Percentiles rank a stretch among this genome's conserved stretches.
Conservation (phyloP, 768 basidiomycete genomes). For the Serpula lacrymans region DNA sequence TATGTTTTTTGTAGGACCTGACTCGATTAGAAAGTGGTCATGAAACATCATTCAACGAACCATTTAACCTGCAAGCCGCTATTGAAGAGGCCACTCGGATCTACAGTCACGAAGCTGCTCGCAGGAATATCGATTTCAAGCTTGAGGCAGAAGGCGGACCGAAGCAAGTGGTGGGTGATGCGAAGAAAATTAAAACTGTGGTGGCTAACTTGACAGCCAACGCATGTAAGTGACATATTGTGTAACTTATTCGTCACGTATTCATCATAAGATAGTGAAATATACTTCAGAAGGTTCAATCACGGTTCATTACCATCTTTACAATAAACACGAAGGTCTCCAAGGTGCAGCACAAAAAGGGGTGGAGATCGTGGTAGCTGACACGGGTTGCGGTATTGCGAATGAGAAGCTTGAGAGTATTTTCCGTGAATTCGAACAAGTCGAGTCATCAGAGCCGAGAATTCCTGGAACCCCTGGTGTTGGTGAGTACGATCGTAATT, state of each 20-base stretch:
- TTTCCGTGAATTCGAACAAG: constrained; percentile 78
- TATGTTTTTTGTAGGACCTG: constrained; percentile 52
- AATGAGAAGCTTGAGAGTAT: constrained; percentile 66
- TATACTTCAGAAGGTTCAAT: constrained; percentile 64
- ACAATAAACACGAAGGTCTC: constrained; percentile 49
- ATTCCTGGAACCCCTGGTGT: constrained; percentile 39
- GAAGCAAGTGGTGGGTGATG: constrained; percentile 64
- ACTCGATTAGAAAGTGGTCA: constrained; percentile 75
- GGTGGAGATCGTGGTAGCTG: constrained; percentile 67
- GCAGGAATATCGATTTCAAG: constrained; percentile 57
- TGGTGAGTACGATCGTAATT: constrained; percentile 30
- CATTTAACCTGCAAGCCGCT: constrained; percentile 60
- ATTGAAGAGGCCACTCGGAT: constrained; percentile 61
- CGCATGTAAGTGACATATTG: constrained; percentile 43
- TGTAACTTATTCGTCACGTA: not conserved
- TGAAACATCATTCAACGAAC: constrained; percentile 73
- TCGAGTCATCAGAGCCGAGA: constrained; percentile 49
- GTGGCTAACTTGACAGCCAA: constrained; percentile 79
- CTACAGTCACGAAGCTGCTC: constrained; percentile 63
- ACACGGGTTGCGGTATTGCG: constrained; percentile 73
- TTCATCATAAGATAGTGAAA: constrained; percentile 49
- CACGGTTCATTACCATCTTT: constrained; percentile 51
- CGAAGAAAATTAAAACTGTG: constrained; percentile 70
- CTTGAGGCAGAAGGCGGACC: constrained; percentile 56
- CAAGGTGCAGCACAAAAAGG: constrained; percentile 43